Evolutionary conservation across 2,329 filamentous ascomycete genomes (phyloP).

Genomic region (Orbilia brochopaga): DNA sequence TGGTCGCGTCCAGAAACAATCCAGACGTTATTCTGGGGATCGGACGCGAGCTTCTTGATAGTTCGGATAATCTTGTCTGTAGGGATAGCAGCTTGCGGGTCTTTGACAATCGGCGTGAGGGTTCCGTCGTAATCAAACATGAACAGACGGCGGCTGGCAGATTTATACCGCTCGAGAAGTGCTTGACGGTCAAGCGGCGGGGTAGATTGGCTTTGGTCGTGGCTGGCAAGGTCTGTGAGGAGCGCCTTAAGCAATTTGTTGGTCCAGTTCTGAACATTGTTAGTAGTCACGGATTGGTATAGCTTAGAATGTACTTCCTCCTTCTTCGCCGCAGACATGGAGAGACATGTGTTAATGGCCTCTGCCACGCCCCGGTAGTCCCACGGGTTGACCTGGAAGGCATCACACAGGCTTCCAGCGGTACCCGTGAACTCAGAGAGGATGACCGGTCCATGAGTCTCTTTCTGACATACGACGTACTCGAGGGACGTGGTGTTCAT

Average conservation of each 20-base stretch:
- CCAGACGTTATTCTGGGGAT: constrained; percentile 89
- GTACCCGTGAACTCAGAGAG: constrained; percentile 97
- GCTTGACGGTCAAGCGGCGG: constrained; percentile 78
- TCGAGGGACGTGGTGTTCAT: constrained; percentile 98
- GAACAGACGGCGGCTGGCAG: constrained; percentile 75
- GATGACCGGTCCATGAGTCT: constrained; percentile 84
- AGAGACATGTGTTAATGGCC: constrained; percentile 80
- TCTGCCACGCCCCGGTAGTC: constrained; percentile 82
- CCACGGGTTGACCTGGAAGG: constrained; percentile 97
- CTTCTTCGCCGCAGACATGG: constrained; percentile 72
- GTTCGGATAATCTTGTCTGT: constrained; percentile 81
- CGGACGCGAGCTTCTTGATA: constrained; percentile 77
- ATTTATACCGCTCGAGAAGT: constrained; percentile 74
- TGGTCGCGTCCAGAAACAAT: constrained; percentile 96
- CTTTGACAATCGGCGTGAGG: constrained; percentile 89
- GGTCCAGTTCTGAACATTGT: constrained; percentile 87
- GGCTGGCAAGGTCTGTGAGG: constrained; percentile 78
- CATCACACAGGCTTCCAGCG: constrained; percentile 80
- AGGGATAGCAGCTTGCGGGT: constrained; percentile 86
- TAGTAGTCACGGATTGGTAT: constrained; percentile 81
- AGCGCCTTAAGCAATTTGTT: constrained; percentile 78
- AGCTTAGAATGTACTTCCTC: constrained; percentile 73
- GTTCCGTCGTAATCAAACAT: constrained; percentile 99
- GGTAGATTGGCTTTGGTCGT: constrained; percentile 73
- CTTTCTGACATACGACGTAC: constrained; percentile 89